A percentile compares a stretch with the other conserved stretches of the same genome.
phyloP scores from a whole-genome alignment of 225 moss, liverwort and hornwort genomes.

The Pseudoscleropodium purum region DNA sequence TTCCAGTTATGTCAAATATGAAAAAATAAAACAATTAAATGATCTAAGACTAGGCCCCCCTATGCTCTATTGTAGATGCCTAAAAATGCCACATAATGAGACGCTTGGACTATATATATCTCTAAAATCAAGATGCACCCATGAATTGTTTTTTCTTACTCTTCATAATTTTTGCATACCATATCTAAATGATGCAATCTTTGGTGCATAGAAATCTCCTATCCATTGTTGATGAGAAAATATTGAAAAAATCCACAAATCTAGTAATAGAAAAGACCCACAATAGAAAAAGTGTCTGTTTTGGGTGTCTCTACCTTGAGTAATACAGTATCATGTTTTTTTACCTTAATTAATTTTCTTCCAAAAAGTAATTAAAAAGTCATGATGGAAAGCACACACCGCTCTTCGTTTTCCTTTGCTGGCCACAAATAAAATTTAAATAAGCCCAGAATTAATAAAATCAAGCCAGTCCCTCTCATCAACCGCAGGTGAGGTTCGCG shows the following conservation, averaged over 20 bases:
- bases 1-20: fast-evolving
- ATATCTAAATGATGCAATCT: background rate
- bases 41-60: fast-evolving
- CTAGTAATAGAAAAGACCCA: background rate
- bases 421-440: background rate
- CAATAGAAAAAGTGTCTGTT: background rate
- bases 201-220: background rate
- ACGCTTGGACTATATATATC: no score
- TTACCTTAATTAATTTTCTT: background rate
- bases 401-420: background rate
- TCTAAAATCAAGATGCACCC: background rate
- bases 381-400: background rate
- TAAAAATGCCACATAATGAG: background rate
- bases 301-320: no score
- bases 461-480: background rate
- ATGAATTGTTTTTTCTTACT: background rate
- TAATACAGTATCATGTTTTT: background rate
- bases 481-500: background rate
- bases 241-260: no score
- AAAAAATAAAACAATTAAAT: background rate
- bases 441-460: background rate
- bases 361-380: background rate
- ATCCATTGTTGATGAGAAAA: no score
- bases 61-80: fast-evolving
- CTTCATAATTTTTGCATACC: background rate